Conservation (phyloP, 2,329 filamentous ascomycete genomes). For the Penicillium freii region DNA sequence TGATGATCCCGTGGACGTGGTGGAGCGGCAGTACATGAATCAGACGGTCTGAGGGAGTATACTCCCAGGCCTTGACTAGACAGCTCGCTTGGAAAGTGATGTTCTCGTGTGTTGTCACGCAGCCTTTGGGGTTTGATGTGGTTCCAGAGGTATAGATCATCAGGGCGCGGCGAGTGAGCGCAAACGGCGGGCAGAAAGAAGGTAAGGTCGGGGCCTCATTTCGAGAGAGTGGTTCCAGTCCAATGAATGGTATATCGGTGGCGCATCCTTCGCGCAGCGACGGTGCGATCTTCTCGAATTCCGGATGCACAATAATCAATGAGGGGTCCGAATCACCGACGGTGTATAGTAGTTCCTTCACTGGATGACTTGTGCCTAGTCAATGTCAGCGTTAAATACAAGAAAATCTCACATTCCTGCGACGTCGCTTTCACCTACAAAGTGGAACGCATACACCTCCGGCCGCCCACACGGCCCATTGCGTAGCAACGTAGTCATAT, state of each 20-base stretch:
- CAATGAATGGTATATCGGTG: conserved; percentile 33
- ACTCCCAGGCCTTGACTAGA: conserved; percentile 34
- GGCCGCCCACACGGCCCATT: conserved; percentile 47
- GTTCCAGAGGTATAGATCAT: conserved; percentile 48
- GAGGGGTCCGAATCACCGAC: conserved; percentile 45
- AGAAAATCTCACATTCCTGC: not conserved
- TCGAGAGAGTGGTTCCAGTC: conserved; percentile 27
- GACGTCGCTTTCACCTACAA: conserved; percentile 31
- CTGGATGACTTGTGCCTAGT: conserved; percentile 42
- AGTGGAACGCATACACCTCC: conserved; percentile 46
- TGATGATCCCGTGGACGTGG: conserved; percentile 53
- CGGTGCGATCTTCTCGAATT: conserved; percentile 36
- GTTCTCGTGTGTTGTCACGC: conserved; percentile 45
- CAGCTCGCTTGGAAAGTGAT: conserved; percentile 35
- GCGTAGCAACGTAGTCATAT: conserved; percentile 44
- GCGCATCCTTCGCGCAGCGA: conserved; percentile 32
- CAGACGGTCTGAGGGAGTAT: conserved; percentile 41
- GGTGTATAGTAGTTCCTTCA: conserved; percentile 44
- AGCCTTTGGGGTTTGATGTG: conserved; percentile 44
- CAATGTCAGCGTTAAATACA: conserved; percentile 1
- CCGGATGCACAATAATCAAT: conserved; percentile 41
- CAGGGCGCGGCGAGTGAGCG: conserved; percentile 35
- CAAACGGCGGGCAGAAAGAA: conserved; percentile 30
- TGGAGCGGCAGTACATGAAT: conserved; percentile 53
- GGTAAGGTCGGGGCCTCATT: conserved; percentile 29